Conservation (phyloP, 352 stramenopile genomes). For the Elongisporangium senticosum region DNA sequence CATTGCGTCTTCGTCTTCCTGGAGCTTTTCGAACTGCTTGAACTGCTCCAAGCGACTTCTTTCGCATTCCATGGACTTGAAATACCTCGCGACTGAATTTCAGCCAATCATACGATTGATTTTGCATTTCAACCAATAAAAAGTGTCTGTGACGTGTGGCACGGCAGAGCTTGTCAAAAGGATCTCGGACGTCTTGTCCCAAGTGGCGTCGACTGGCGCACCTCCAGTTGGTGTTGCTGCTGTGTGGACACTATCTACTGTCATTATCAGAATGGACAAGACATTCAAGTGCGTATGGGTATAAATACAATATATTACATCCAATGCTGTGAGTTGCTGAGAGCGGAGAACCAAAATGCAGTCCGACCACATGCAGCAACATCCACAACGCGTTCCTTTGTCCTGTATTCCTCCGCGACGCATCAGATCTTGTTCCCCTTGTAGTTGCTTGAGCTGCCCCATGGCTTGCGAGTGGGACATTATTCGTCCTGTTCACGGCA, state of each 20-base stretch:
- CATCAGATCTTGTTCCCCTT: slow-evolving; percentile 6
- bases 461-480: neutral
- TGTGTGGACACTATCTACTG: too few relatives aligned
- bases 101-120: slow-evolving; percentile 1
- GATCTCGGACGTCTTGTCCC: neutral
- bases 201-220: too few relatives aligned
- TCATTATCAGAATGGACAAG: neutral
- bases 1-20: slow-evolving; percentile 18
- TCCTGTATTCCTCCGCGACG: slow-evolving; percentile 1
- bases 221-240: too few relatives aligned
- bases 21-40: neutral
- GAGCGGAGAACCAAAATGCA: neutral
- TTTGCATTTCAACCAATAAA: slow-evolving; percentile 3
- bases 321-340: slow-evolving; percentile 1
- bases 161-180: neutral
- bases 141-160: neutral
- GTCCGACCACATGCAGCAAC: neutral
- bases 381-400: slow-evolving; percentile 1
- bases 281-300: neutral
- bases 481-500: slow-evolving; percentile 60
- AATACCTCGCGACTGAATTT: slow-evolving; percentile 1
- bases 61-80: slow-evolving; percentile 4
- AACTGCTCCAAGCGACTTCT: neutral
- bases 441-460: slow-evolving; percentile 2
- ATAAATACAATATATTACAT: slow-evolving; percentile 12